These are phyloP conservation scores for Tubosaeta sp. DNA, from an alignment of 768 basidiomycete genomes.

Conservation along the genomic window DNA sequence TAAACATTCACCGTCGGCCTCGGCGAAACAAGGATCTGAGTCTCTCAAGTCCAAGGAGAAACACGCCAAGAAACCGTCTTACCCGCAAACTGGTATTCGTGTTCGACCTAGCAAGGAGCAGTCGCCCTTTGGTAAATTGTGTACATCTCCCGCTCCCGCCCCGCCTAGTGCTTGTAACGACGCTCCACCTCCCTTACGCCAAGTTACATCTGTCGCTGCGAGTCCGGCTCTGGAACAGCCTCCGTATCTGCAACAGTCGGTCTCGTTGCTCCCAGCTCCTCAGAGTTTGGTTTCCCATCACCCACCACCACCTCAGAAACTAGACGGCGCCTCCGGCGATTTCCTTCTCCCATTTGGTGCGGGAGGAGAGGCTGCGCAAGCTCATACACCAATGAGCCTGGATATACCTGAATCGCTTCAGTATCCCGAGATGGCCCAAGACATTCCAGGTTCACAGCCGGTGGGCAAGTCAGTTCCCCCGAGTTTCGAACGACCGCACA, in stretches of 20 bases:
- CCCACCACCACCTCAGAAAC: conserved; percentile 11
- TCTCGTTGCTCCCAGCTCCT: conserved; percentile 8
- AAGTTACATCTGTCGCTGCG: conserved; percentile 7
- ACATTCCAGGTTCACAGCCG: conserved; percentile 5
- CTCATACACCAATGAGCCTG: conserved; percentile 10
- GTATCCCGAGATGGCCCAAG: conserved; percentile 14
- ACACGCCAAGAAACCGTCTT: conserved; percentile 37
- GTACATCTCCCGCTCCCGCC: conserved; percentile 3
- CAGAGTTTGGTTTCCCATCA: conserved; percentile 3
- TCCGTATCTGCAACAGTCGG: conserved; percentile 10
- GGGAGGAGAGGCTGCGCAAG: conserved; percentile 13
- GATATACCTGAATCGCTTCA: conserved; percentile 15
- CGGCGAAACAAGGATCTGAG: conserved; percentile 14
- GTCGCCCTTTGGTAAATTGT: conserved; percentile 17
- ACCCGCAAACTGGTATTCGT: conserved; percentile 46
- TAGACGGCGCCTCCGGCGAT: conserved; percentile 15
- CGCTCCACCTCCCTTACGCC: conserved; percentile 5
- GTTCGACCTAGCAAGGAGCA: conserved; percentile 37
- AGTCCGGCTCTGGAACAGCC: conserved; percentile 12
- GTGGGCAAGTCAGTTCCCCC: conserved; percentile 5
- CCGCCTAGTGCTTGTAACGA: conserved; percentile 14
- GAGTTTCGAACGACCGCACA: conserved; percentile 24
- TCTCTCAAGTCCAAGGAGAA: conserved; percentile 36
- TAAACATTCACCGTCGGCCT: conserved; percentile 11
- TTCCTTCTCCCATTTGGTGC: conserved; percentile 22